phyloP scores from a whole-genome alignment of 2,329 filamentous ascomycete genomes.

The Hypoxylon rubiginosum region DNA sequence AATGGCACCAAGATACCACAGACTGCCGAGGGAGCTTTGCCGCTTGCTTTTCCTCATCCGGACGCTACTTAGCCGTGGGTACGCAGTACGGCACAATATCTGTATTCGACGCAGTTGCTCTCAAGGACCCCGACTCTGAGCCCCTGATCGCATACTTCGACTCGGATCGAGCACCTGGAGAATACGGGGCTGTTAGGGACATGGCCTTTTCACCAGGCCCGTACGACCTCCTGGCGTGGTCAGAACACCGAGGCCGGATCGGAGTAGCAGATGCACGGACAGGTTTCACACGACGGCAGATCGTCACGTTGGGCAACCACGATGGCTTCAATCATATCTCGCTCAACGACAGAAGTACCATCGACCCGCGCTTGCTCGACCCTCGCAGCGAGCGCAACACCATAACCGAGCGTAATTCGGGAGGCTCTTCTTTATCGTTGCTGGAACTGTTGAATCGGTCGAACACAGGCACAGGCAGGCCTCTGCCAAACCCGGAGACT shows the following conservation, averaged over 20 bases:
- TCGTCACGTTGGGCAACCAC: conserved; percentile 73
- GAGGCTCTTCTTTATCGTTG: conserved; percentile 48
- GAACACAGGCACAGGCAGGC: conserved; percentile 41
- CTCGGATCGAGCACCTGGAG: conserved; percentile 79
- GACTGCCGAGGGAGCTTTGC: conserved; percentile 79
- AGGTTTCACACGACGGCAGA: conserved; percentile 76
- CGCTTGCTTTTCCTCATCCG: conserved; percentile 80
- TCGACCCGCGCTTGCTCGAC: conserved; percentile 67
- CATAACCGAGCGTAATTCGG: conserved; percentile 56
- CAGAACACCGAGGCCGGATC: conserved; percentile 84
- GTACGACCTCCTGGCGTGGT: conserved; percentile 93
- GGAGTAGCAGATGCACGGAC: conserved; percentile 80
- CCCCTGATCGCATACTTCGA: conserved; percentile 81
- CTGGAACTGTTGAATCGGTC: conserved; percentile 53
- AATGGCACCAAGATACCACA: conserved; percentile 66
- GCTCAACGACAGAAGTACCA: conserved; percentile 67
- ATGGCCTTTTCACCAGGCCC: conserved; percentile 94
- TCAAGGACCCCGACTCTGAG: conserved; percentile 62
- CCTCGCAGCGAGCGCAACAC: conserved; percentile 58
- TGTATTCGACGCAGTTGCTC: conserved; percentile 72
- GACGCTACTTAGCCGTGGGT: conserved; percentile 78
- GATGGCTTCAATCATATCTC: conserved; percentile 69
- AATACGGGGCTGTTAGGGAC: conserved; percentile 84
- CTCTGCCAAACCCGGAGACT: conserved; percentile 50
- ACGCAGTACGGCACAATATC: conserved; percentile 86